Conservation (phyloP, 306 rosid species). For the Myrica gale region DNA sequence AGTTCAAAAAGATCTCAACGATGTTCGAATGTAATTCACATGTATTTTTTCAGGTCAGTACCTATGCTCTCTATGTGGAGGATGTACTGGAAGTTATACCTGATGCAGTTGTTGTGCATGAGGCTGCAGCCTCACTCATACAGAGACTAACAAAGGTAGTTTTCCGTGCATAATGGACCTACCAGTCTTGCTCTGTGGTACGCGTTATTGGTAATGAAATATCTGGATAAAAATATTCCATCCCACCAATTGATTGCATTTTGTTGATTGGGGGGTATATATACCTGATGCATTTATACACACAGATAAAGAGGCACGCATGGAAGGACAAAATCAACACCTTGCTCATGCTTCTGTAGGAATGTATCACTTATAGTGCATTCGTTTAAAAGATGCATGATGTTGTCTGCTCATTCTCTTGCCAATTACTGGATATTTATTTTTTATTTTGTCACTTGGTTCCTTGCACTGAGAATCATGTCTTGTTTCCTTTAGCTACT, state of each 20-base stretch:
- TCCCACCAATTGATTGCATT: not conserved
- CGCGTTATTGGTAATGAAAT: not conserved
- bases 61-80: slow-evolving; percentile 84
- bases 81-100: slow-evolving; percentile 82
- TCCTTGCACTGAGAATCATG: not conserved
- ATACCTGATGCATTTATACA: slow-evolving; percentile 8
- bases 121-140: slow-evolving; percentile 88
- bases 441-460: not conserved
- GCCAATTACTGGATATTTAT: no score
- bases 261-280: not conserved
- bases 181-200: slow-evolving; percentile 15
- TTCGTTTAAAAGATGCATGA: not conserved
- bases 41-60: slow-evolving; percentile 61
- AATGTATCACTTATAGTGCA: not conserved
- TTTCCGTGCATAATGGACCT: slow-evolving; percentile 7
- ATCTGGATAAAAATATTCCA: slow-evolving; percentile 5
- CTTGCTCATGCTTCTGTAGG: not conserved
- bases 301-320: slow-evolving; percentile 11
- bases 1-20: slow-evolving; percentile 10
- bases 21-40: slow-evolving; percentile 8
- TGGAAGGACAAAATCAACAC: not conserved
- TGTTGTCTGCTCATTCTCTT: not conserved
- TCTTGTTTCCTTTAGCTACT: slow-evolving; percentile 1
- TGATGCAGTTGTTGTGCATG: slow-evolving; percentile 76
- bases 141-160: slow-evolving; percentile 89